Evolutionary conservation across 2,329 filamentous ascomycete genomes (phyloP).

Genomic region (Simplicillium aogashimaense): DNA sequence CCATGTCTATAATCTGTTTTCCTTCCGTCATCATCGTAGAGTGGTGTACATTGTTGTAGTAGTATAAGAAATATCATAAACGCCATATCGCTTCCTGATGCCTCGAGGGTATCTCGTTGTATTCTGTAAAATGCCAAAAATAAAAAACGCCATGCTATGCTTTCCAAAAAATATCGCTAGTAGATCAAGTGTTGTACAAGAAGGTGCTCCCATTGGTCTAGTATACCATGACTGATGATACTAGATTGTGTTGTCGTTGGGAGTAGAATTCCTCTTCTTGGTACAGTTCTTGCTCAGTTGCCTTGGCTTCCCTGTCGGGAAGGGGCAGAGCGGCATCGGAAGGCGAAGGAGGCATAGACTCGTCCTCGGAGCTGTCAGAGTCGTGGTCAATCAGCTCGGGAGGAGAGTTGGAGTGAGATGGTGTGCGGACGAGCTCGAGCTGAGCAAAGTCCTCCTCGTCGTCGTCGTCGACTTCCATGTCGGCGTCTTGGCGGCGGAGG

Average conservation of each 20-base stretch:
- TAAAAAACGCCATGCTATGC: neutral
- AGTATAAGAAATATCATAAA: neutral
- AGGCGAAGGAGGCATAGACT: slow-evolving; percentile 68
- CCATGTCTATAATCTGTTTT: too few species aligned
- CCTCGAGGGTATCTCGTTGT: too few species aligned
- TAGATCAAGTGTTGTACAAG: neutral
- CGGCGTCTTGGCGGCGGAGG: neutral
- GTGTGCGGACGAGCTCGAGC: slow-evolving; percentile 58
- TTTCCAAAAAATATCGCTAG: neutral
- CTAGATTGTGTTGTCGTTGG: slow-evolving; percentile 36
- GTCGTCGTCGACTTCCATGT: slow-evolving; percentile 26
- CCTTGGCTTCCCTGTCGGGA: slow-evolving; percentile 41
- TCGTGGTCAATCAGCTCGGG: slow-evolving; percentile 64
- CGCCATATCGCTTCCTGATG: neutral
- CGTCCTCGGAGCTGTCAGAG: slow-evolving; percentile 62
- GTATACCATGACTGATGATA: slow-evolving; percentile 48
- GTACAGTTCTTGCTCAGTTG: slow-evolving; percentile 26
- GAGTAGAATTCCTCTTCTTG: slow-evolving; percentile 43
- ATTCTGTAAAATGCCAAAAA: neutral
- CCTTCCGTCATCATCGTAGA: neutral
- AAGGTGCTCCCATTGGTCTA: slow-evolving; percentile 16
- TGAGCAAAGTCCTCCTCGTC: slow-evolving; percentile 56
- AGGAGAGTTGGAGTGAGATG: slow-evolving; percentile 54
- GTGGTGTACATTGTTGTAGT: neutral
- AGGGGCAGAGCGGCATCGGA: slow-evolving; percentile 49